Conservation (phyloP, 495 filamentous ascomycete genomes). For the Penicillium cinerascens region DNA sequence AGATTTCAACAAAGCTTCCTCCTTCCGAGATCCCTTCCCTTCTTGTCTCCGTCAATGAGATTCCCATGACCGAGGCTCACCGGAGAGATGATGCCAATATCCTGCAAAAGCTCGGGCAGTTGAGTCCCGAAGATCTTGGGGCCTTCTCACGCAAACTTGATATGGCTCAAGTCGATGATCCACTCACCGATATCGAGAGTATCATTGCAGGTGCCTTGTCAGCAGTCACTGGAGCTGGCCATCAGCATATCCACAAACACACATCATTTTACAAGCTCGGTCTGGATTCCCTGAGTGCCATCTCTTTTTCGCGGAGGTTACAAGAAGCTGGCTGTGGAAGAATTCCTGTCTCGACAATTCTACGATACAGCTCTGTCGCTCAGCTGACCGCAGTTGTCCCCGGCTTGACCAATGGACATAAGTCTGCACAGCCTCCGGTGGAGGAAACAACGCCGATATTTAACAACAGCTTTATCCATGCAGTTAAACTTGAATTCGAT, state of each 20-base stretch:
- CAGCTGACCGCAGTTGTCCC: slow-evolving; percentile 46
- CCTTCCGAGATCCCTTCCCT: slow-evolving; percentile 66
- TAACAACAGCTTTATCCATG: slow-evolving; percentile 8
- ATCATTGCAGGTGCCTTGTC: slow-evolving; percentile 49
- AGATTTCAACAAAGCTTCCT: slow-evolving; percentile 46
- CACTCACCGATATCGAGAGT: slow-evolving; percentile 36
- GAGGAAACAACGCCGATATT: slow-evolving; percentile 2
- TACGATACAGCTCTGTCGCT: slow-evolving; percentile 57
- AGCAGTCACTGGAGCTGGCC: slow-evolving; percentile 43
- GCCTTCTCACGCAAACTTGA: slow-evolving; percentile 18
- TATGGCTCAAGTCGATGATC: slow-evolving; percentile 17
- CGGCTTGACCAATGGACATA: slow-evolving; percentile 3
- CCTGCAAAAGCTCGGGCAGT: slow-evolving; percentile 21
- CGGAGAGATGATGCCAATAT: slow-evolving; percentile 58
- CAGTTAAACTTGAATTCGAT: slow-evolving; percentile 16
- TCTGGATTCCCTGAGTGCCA: slow-evolving; percentile 78
- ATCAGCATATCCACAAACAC: slow-evolving; percentile 39
- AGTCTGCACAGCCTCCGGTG: background rate
- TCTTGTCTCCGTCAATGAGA: slow-evolving; percentile 59
- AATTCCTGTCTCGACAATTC: slow-evolving; percentile 58
- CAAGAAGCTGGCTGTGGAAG: slow-evolving; percentile 35
- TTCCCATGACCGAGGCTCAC: slow-evolving; percentile 62
- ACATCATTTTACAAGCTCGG: slow-evolving; percentile 63
- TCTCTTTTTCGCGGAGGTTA: slow-evolving; percentile 56
- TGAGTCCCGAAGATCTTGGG: slow-evolving; percentile 22